These are phyloP conservation scores for Phaeosphaeriaceae sp. DNA, from an alignment of 2,329 filamentous ascomycete species.

Conservation along the genomic window DNA sequence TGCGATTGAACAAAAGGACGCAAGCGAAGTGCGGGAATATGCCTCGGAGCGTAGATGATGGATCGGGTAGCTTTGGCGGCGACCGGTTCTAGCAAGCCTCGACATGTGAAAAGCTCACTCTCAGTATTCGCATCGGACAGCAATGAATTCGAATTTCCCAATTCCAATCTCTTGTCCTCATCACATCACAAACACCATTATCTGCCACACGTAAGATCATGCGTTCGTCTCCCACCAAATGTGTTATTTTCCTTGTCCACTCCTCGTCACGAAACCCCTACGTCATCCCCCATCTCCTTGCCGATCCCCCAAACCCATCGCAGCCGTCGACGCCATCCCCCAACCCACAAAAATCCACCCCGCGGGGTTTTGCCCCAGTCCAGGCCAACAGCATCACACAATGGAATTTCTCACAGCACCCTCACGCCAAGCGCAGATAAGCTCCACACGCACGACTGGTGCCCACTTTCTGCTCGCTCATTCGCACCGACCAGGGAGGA, in stretches of 20 bases:
- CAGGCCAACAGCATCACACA: slow-evolving; percentile 1
- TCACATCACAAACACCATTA: not conserved
- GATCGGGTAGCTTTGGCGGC: not conserved
- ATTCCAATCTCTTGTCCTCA: no score
- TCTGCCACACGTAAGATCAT: not conserved
- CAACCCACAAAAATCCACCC: not conserved
- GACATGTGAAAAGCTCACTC: no score
- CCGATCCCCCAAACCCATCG: slow-evolving; percentile 1
- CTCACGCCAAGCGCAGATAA: slow-evolving; percentile 13
- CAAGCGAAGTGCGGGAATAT: slow-evolving; percentile 28
- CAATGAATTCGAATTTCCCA: not conserved
- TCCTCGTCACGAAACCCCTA: slow-evolving; percentile 1
- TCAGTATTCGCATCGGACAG: not conserved
- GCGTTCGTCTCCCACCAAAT: not conserved
- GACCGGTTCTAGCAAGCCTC: not conserved
- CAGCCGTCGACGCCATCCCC: not conserved
- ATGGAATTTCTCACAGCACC: slow-evolving; percentile 3
- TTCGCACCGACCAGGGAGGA: not conserved
- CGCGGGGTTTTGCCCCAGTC: not conserved
- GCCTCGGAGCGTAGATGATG: slow-evolving; percentile 22
- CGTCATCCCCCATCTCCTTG: slow-evolving; percentile 1
- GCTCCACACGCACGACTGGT: slow-evolving; percentile 9
- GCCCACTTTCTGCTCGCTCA: not conserved
- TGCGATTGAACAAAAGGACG: slow-evolving; percentile 26
- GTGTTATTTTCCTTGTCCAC: not conserved